A percentile compares a stretch with the other conserved stretches of the same genome.
Conservation (phyloP, 352 stramenopile species). For the Phytophthora sp. region DNA sequence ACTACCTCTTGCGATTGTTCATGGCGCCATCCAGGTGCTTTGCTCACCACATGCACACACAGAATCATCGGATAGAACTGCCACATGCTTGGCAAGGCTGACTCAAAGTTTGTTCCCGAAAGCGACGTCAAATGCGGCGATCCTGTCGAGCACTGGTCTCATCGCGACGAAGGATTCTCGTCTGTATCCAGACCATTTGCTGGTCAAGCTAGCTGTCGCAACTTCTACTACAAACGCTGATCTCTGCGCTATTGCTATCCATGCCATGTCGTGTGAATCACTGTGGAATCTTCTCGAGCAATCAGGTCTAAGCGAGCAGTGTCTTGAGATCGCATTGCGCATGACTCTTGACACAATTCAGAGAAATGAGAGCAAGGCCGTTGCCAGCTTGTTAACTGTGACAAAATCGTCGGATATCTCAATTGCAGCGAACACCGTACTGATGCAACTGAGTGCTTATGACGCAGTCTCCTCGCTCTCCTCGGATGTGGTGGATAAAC, state of each 20-base stretch:
- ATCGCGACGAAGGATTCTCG: constrained; percentile 79
- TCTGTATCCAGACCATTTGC: constrained; percentile 69
- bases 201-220: constrained; percentile 69
- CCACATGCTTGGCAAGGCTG: constrained; percentile 43
- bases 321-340: constrained; percentile 44
- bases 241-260: constrained; percentile 57
- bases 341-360: constrained; percentile 35
- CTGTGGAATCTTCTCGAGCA: constrained; percentile 66
- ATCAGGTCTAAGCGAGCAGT: constrained; percentile 53
- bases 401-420: constrained; percentile 37
- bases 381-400: constrained; percentile 38
- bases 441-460: constrained; percentile 43
- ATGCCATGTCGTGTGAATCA: constrained; percentile 59
- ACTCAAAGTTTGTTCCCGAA: constrained; percentile 73
- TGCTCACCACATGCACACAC: constrained; percentile 57
- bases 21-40: constrained; percentile 71
- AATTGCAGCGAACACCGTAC: constrained; percentile 21
- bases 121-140: constrained; percentile 49
- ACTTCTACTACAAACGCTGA: constrained; percentile 46
- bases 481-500: constrained; percentile 17
- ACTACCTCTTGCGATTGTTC: constrained; percentile 68
- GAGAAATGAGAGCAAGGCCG: constrained; percentile 54
- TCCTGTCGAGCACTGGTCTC: constrained; percentile 69
- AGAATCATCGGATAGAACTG: constrained; percentile 16
- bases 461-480: constrained; percentile 13